phyloP scores from a whole-genome alignment of 2,329 filamentous ascomycete genomes.

The Diaporthe citriasiana region DNA sequence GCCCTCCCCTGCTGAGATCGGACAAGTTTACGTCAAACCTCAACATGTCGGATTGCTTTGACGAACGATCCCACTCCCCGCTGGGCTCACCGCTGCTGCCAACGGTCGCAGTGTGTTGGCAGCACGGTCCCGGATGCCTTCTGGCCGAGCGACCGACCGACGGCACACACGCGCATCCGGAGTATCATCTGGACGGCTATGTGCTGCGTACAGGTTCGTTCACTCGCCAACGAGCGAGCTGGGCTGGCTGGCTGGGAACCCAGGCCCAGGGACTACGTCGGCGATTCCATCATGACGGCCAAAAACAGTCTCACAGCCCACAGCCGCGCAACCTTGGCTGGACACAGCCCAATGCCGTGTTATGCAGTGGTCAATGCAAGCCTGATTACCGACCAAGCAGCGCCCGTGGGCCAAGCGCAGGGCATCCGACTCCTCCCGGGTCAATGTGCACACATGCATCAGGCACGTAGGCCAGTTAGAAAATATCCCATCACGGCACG shows the following conservation, averaged over 20 bases:
- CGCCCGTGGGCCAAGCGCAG: slow-evolving; percentile 29
- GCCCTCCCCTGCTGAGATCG: slow-evolving; percentile 2
- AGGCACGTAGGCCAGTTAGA: neutral
- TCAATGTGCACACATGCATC: slow-evolving; percentile 4
- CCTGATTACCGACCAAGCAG: slow-evolving; percentile 13
- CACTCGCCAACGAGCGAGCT: neutral
- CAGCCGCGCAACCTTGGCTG: slow-evolving; percentile 25
- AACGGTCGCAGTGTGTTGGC: neutral
- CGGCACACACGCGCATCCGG: neutral
- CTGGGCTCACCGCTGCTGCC: slow-evolving; percentile 16
- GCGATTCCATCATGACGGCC: slow-evolving; percentile 23
- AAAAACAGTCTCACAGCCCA: slow-evolving; percentile 27
- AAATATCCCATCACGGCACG: neutral
- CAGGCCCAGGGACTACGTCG: slow-evolving; percentile 17
- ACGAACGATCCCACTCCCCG: slow-evolving; percentile 4
- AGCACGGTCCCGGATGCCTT: slow-evolving; percentile 8
- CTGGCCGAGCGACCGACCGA: neutral
- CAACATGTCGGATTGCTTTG: slow-evolving; percentile 13
- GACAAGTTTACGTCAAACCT: slow-evolving; percentile 32
- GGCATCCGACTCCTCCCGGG: slow-evolving; percentile 18
- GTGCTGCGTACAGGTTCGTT: neutral
- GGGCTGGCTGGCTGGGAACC: neutral
- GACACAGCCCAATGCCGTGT: slow-evolving; percentile 21
- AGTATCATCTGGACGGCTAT: slow-evolving; percentile 3
- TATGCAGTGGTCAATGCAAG: slow-evolving; percentile 21